Percentiles rank a stretch among this genome's conserved stretches.
Evolutionary conservation across 148 eudicot species (phyloP).

Genomic region (Chenopodium quinoa): DNA sequence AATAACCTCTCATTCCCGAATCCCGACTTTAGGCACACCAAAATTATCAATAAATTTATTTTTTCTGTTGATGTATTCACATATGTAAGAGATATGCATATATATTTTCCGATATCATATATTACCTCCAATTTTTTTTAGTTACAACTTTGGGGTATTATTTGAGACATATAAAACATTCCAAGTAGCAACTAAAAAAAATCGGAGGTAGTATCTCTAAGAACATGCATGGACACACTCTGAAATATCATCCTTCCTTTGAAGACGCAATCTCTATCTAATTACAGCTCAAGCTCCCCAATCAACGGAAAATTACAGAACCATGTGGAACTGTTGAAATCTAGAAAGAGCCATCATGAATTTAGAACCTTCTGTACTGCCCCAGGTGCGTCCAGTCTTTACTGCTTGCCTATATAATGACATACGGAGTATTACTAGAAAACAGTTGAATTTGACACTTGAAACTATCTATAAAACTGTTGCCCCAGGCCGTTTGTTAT

Average conservation of each 20-base stretch:
- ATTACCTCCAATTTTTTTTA: no score
- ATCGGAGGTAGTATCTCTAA: no score
- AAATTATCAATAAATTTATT: background rate
- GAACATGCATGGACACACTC: background rate
- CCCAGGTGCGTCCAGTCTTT: constrained; percentile 57
- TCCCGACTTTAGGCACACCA: background rate
- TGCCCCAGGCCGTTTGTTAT: no score
- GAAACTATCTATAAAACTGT: no score
- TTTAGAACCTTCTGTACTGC: constrained; percentile 59
- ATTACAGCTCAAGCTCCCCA: constrained; percentile 57
- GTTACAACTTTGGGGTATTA: no score
- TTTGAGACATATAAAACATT: no score
- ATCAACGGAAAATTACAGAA: constrained; percentile 45
- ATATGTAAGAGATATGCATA: no score
- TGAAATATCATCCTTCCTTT: constrained; percentile 8
- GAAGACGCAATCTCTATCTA: constrained; percentile 24
- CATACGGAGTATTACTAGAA: background rate
- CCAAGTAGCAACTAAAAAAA: no score
- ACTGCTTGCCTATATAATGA: constrained; percentile 5
- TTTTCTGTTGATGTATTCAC: background rate
- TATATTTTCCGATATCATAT: no score
- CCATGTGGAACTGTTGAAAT: constrained; percentile 41
- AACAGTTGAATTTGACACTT: background rate
- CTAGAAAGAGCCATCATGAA: constrained; percentile 39
- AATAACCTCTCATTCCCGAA: background rate